Evolutionary conservation across 805 yeast genomes (phyloP), one percentile per base, ranked within the genome.

Genomic region (Metschnikowia dekortorum): DNA sequence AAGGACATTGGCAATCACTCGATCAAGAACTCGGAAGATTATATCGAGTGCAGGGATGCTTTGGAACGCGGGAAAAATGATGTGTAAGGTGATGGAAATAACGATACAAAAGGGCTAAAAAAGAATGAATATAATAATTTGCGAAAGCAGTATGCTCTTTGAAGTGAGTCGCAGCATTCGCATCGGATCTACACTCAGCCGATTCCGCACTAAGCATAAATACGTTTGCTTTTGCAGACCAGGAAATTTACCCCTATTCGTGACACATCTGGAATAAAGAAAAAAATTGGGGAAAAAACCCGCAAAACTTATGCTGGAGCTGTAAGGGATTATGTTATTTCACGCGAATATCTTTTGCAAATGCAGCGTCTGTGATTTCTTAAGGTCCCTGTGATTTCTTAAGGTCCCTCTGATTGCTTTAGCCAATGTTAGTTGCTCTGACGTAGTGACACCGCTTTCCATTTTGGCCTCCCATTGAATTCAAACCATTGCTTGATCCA

Each of bases 81-180:
- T 18, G 34, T 30, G 6, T 9, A 30, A 18, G 35, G 14, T 6
- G 10, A 11, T 8, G 18, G 6, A 42, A 33, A 42, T 33, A 42
- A 33, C 32, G 22, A 42, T 42, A 42, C 45, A 42, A 33, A 31
- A 35, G 38, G 26, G 22, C 18, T 29, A 42, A 42, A 29, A 28
- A 30, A 29, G 10, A 33, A 11, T 5, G 32, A n/a, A 26, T 39
- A 31, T 39, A 28, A 7, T 39, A 11, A 9, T 42, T 38, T 42
- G 45, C 45, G 45, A 42, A 42, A 33, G 37, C 18, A n/a, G 45
- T 33, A 26, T 9, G 45, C 38, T 30, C 28, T 33, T 29, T 39
- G 13, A 22, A 18, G 31, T 11, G 35, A 31, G 36, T 31, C 44
- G 28, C 45, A 37, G 13, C 14, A 33, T 18, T 18, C 45, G 45